phyloP scores from a whole-genome alignment of 768 basidiomycete species.

The Dentipellis fragilis region DNA sequence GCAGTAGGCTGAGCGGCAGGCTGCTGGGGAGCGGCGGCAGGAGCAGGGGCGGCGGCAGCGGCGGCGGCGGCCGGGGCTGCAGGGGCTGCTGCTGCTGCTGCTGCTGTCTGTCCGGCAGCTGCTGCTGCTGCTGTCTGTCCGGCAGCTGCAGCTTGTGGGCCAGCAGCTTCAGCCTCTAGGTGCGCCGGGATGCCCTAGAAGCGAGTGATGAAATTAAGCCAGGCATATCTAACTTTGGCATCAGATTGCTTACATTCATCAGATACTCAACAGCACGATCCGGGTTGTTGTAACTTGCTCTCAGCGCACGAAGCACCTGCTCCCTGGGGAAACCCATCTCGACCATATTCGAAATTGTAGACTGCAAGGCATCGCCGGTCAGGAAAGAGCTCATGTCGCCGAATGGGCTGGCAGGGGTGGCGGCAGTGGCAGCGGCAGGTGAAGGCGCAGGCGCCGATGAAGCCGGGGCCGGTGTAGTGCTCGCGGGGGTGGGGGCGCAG shows the following conservation, averaged over 20 bases:
- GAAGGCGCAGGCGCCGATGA: constrained; percentile 23
- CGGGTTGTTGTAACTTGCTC: constrained; percentile 95
- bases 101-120: constrained; percentile 17
- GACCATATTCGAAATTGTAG: constrained; percentile 71
- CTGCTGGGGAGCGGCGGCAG: constrained; percentile 24
- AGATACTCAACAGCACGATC: constrained; percentile 98
- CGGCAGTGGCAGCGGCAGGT: constrained; percentile 20
- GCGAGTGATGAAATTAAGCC: background rate
- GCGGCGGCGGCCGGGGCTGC: constrained; percentile 4
- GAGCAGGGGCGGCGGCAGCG: constrained; percentile 19
- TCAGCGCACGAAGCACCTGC: constrained; percentile 72
- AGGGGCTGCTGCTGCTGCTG: constrained; percentile 21
- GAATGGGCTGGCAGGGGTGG: constrained; percentile 24
- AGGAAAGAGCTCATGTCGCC: constrained; percentile 55
- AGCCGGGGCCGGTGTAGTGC: constrained; percentile 25
- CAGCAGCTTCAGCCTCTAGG: constrained; percentile 40
- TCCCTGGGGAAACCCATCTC: constrained; percentile 94
- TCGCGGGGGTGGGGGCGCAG: constrained; percentile 24
- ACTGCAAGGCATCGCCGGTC: constrained; percentile 65
- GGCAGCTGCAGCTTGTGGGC: constrained; percentile 13
- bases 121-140: background rate
- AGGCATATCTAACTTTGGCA: background rate
- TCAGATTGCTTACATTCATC: constrained; percentile 56
- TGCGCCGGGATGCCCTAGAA: constrained; percentile 72
- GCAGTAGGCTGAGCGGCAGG: constrained; percentile 28